Evolutionary conservation across 106 monocot genomes (phyloP), one percentile per base, ranked within the genome.

Genomic region (Xerophyta viscosa): DNA sequence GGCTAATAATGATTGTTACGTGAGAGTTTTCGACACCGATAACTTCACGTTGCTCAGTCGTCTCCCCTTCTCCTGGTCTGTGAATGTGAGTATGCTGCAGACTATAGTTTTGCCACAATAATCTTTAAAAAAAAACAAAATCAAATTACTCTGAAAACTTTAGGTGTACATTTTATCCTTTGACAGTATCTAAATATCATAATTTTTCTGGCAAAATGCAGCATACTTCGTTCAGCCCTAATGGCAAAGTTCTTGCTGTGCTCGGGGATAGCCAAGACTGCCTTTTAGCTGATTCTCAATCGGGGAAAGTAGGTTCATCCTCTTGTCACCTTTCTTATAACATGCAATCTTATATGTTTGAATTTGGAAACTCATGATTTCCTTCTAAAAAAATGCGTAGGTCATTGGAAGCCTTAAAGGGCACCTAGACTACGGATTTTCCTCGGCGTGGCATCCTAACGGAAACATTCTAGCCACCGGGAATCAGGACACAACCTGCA

Each of bases 401-500:
- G 71, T 62, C 1, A 65, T 86, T 46, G 69, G 36, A 18, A 39
- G 23, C 28, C 69, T 76, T 1, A 60, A 51, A 30, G 76, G 76
- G 0, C 92, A 93, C 52, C 21, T 71, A 37, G 92, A 93, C 21
- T 93, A 87, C 46, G 83, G 80, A 1, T 93, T 93, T 37, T 61
- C 87, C 20, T 87, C 83, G 10, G 92, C 80, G 21, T 87, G 92
- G 87, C 87, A 93, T 45, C 92, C 92, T 0, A 67, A 77, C 18
- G 74, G 87, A 7, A 42, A 64, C 28, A 65, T 84, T 48, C 20
- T 93, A 45, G 92, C 80, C 4, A 87, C 92, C 0, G 92, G 83
- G 19, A 93, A 69, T 59, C 87, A 93, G 54, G 92, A 93, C 69
- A 83, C 44, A 22, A 87, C 87, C 2, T 93, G 92, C 71, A 56